Conservation (phyloP, 2,329 filamentous ascomycete genomes). For the Clonostachys rhizophaga region DNA sequence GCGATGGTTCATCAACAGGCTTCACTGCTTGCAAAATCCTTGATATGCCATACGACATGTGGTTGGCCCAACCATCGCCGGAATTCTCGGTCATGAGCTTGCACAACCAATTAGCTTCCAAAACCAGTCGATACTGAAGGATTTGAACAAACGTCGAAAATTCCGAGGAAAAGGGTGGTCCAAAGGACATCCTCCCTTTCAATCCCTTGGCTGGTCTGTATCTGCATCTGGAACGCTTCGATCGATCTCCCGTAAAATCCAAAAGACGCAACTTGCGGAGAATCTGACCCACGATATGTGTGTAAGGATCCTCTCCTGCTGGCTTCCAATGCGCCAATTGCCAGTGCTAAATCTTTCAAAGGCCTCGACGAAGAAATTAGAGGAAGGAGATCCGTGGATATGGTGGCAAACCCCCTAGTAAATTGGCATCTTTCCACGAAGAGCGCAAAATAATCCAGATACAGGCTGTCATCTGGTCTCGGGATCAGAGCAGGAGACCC, state of each 20-base stretch:
- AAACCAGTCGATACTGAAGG: not conserved
- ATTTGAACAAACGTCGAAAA: slow-evolving; percentile 15
- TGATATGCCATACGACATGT: slow-evolving; percentile 17
- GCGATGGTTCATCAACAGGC: not conserved
- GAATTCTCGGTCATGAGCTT: slow-evolving; percentile 16
- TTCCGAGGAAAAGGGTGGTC: slow-evolving; percentile 15
- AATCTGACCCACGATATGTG: not conserved
- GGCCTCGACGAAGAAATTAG: slow-evolving; percentile 8
- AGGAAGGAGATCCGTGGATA: slow-evolving; percentile 6
- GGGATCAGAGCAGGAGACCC: not conserved
- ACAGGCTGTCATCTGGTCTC: not conserved
- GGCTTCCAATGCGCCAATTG: slow-evolving; percentile 17
- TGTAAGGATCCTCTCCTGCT: slow-evolving; percentile 7
- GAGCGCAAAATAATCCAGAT: slow-evolving; percentile 7
- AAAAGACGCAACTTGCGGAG: slow-evolving; percentile 6
- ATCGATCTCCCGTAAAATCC: slow-evolving; percentile 11
- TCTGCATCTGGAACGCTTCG: slow-evolving; percentile 2
- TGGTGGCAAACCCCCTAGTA: slow-evolving; percentile 3
- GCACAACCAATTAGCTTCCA: not conserved
- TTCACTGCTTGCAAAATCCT: slow-evolving; percentile 9
- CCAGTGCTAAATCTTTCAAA: slow-evolving; percentile 9
- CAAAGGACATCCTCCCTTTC: slow-evolving; percentile 10
- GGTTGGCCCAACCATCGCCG: slow-evolving; percentile 14
- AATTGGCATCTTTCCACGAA: slow-evolving; percentile 13
- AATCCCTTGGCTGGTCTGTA: not conserved